Conservation (phyloP, 306 rosid species). For the Datisca glomerata region DNA sequence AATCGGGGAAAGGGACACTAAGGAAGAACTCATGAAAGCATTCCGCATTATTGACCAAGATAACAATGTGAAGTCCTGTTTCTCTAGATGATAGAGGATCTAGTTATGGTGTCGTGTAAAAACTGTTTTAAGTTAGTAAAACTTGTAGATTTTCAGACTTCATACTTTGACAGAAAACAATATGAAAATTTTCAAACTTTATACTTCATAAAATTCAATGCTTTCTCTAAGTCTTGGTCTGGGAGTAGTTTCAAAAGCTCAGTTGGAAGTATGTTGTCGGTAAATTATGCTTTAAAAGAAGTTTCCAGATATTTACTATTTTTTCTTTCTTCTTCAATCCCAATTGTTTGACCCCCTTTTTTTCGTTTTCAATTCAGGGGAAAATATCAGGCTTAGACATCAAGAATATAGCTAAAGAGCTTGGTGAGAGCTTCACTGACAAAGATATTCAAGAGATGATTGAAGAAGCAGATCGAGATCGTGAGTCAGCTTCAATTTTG, state of each 20-base stretch:
- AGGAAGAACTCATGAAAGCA: constrained; percentile 93
- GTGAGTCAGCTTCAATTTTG: constrained; percentile 29
- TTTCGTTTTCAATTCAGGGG: constrained; percentile 35
- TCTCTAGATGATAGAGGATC: neutral
- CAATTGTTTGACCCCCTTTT: constrained; percentile 10
- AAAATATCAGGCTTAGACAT: constrained; percentile 75
- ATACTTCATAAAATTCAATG: neutral
- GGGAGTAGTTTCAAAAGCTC: neutral
- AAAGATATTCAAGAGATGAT: constrained; percentile 53
- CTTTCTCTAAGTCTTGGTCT: neutral
- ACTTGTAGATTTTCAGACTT: neutral
- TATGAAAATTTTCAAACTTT: neutral
- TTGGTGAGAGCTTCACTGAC: constrained; percentile 50
- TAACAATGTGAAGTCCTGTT: constrained; percentile 38
- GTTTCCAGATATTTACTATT: neutral
- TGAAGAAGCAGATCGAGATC: constrained; percentile 51
- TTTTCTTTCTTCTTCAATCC: neutral
- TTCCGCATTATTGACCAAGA: constrained; percentile 70
- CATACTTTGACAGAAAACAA: neutral
- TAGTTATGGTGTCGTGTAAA: neutral
- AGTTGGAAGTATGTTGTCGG: neutral
- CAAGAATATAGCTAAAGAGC: constrained; percentile 51
- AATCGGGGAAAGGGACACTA: constrained; percentile 94
- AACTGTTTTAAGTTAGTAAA: neutral
- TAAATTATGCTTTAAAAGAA: neutral